These are phyloP conservation scores for Nakazawaea populi DNA, from an alignment of 805 yeast genomes.

Conservation along the genomic window DNA sequence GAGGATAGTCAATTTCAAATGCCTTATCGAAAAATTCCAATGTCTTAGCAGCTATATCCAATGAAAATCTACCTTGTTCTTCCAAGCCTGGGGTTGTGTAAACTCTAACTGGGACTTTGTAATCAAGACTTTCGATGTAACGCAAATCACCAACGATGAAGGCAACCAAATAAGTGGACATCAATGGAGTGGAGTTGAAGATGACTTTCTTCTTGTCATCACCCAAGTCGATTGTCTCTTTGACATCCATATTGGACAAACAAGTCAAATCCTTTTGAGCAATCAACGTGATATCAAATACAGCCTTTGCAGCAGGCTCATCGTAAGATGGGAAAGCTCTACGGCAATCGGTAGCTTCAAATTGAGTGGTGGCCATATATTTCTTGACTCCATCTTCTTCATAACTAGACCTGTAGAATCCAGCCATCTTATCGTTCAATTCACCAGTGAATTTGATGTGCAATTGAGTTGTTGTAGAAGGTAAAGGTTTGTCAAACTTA, in stretches of 20 bases:
- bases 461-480: constrained; percentile 28
- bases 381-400: constrained; percentile 56
- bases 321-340: constrained; percentile 85
- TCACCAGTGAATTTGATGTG: constrained; percentile 52
- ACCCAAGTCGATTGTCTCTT: constrained; percentile 36
- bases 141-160: constrained; percentile 77
- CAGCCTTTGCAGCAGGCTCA: constrained; percentile 76
- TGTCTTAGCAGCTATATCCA: constrained; percentile 70
- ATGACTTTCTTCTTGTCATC: constrained; percentile 46
- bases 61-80: constrained; percentile 65
- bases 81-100: constrained; percentile 77
- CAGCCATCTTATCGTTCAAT: constrained; percentile 76
- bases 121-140: constrained; percentile 50
- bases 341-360: constrained; percentile 84
- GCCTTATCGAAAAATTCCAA: constrained; percentile 66
- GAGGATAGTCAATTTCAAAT: constrained; percentile 70
- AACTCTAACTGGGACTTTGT: constrained; percentile 72
- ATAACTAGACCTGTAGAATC: constrained; percentile 70
- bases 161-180: constrained; percentile 84
- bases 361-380: constrained; percentile 77
- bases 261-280: constrained; percentile 51
- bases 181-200: constrained; percentile 73
- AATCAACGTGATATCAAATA: constrained; percentile 58
- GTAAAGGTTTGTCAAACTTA: background rate
- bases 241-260: constrained; percentile 66